Conservation (phyloP, 2,329 filamentous ascomycete genomes). For the Chaetomium sp. region DNA sequence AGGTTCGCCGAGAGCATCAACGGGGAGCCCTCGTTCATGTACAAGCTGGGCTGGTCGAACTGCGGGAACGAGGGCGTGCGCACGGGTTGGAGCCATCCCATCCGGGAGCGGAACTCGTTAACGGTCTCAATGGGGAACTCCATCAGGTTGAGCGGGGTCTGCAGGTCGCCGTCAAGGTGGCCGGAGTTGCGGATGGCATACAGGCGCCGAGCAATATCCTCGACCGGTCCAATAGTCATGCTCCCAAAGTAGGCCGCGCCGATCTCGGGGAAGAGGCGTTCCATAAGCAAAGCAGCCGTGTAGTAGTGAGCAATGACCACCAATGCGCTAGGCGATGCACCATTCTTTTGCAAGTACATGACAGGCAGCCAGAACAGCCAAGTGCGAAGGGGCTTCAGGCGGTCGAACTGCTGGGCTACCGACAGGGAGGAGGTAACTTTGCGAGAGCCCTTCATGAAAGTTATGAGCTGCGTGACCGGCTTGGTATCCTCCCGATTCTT, state of each 20-base stretch:
- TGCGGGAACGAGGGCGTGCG: conserved; percentile 56
- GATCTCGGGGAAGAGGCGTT: conserved; percentile 86
- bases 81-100: conserved; percentile 59
- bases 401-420: conserved; percentile 80
- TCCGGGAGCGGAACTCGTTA: conserved; percentile 59
- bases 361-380: conserved; percentile 97
- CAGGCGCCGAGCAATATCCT: conserved; percentile 76
- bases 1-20: conserved; percentile 36
- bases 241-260: conserved; percentile 83
- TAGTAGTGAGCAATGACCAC: conserved; percentile 88
- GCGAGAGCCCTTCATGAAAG: conserved; percentile 65
- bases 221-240: conserved; percentile 71
- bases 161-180: conserved; percentile 49
- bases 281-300: conserved; percentile 77
- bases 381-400: conserved; percentile 77
- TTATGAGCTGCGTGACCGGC: conserved; percentile 61
- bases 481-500: conserved; percentile 64
- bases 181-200: conserved; percentile 59
- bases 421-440: conserved; percentile 63
- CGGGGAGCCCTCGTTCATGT: conserved; percentile 37
- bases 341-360: conserved; percentile 69
- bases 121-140: conserved; percentile 66
- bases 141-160: conserved; percentile 61
- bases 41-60: conserved; percentile 52
- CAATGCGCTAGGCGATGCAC: conserved; percentile 69